Percentiles rank a stretch among this genome's conserved stretches.
Evolutionary conservation across 2,329 filamentous ascomycete genomes (phyloP).

Genomic region (Hyphodiscus sp.): DNA sequence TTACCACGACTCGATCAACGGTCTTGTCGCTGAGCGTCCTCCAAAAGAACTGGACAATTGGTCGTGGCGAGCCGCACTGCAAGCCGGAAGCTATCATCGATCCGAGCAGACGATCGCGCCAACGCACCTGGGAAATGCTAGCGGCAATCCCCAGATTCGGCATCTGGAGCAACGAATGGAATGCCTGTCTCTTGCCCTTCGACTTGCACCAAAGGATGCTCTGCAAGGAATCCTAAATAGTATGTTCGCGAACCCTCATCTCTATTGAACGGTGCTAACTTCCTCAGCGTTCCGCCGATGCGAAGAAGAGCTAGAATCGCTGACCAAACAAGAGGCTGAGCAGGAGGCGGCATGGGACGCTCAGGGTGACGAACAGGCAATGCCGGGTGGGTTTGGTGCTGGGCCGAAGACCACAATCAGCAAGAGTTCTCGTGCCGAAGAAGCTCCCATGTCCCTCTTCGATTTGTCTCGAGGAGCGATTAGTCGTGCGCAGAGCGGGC

Average conservation of each 20-base stretch:
- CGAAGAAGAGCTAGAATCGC: slow-evolving; percentile 67
- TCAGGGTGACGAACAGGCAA: slow-evolving; percentile 50
- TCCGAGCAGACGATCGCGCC: slow-evolving; percentile 47
- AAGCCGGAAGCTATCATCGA: slow-evolving; percentile 68
- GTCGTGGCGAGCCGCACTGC: slow-evolving; percentile 72
- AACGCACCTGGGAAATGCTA: slow-evolving; percentile 54
- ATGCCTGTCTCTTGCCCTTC: slow-evolving; percentile 67
- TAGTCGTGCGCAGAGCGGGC: slow-evolving; percentile 50
- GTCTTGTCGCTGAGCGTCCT: slow-evolving; percentile 21
- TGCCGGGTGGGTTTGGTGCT: slow-evolving; percentile 48
- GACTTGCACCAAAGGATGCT: slow-evolving; percentile 63
- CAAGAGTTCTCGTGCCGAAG: slow-evolving; percentile 39
- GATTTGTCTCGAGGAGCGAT: slow-evolving; percentile 58
- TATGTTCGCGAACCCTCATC: not conserved
- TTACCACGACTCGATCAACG: slow-evolving; percentile 17
- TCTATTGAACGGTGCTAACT: not conserved
- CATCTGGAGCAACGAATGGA: slow-evolving; percentile 78
- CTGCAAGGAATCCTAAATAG: slow-evolving; percentile 67
- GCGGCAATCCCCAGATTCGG: slow-evolving; percentile 55
- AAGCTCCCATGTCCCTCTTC: slow-evolving; percentile 59
- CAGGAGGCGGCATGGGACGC: slow-evolving; percentile 67
- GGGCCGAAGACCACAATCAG: slow-evolving; percentile 27
- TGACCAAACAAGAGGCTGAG: slow-evolving; percentile 59
- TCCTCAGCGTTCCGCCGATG: slow-evolving; percentile 59
- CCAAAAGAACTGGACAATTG: slow-evolving; percentile 48